A percentile compares a stretch with the other conserved stretches of the same genome.
phyloP scores from a whole-genome alignment of 164 flowering plant species.

The Platanus orientalis region DNA sequence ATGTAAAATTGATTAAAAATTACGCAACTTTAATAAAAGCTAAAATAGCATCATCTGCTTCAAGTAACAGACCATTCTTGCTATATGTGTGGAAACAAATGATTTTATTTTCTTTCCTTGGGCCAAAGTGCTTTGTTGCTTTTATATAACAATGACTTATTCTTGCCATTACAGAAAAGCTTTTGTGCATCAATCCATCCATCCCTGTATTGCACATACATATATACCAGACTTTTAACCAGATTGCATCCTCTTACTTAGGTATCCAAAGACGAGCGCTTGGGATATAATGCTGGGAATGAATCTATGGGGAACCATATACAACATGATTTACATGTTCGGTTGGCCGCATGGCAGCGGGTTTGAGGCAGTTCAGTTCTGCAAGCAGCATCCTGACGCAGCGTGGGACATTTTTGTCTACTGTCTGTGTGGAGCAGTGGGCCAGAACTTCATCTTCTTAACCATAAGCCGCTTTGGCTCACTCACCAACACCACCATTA shows the following conservation, averaged over 20 bases:
- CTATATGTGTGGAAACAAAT: too few species aligned
- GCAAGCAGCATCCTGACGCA: conserved; percentile 91
- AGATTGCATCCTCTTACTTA: conserved; percentile 21
- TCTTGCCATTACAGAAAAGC: too few species aligned
- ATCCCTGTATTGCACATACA: too few species aligned
- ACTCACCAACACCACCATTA: conserved; percentile 92
- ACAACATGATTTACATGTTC: conserved; percentile 91
- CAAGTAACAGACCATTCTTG: too few species aligned
- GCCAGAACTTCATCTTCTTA: conserved; percentile 95
- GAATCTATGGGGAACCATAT: conserved; percentile 97
- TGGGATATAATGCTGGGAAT: conserved; percentile 99
- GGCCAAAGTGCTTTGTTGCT: too few species aligned
- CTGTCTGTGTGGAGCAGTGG: conserved; percentile 95
- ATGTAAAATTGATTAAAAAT: too few species aligned
- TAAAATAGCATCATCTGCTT: too few species aligned
- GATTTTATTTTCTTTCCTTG: too few species aligned
- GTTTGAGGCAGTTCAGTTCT: conserved; percentile 73
- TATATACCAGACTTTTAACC: conserved; percentile 1
- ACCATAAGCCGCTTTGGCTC: conserved; percentile 96
- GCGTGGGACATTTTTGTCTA: conserved; percentile 92
- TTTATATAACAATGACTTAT: too few species aligned
- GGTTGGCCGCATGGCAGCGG: conserved; percentile 81
- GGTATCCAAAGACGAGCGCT: conserved; percentile 95
- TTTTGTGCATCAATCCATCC: too few species aligned
- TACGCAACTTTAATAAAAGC: too few species aligned